Evolutionary conservation across 2,329 filamentous ascomycete species (phyloP).

Genomic region (Colletotrichum aenigma): DNA sequence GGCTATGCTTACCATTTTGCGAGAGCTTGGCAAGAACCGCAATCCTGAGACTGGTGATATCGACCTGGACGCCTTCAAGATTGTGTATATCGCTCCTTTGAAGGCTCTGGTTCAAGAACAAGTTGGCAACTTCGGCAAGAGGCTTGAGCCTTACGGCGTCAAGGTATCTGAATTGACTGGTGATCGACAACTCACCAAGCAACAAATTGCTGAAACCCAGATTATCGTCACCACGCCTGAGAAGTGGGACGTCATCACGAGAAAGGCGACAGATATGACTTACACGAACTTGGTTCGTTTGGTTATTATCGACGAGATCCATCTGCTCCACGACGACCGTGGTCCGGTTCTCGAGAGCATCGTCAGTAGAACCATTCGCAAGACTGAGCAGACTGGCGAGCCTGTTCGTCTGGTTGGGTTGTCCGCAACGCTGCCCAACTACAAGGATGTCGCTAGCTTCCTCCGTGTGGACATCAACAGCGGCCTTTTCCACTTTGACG

Average conservation of each 20-base stretch:
- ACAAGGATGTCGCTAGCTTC: slow-evolving; percentile 94
- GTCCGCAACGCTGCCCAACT: slow-evolving; percentile 95
- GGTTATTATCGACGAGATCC: slow-evolving; percentile 97
- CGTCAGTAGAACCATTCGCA: slow-evolving; percentile 90
- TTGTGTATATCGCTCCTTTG: slow-evolving; percentile 94
- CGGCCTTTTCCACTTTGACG: slow-evolving; percentile 95
- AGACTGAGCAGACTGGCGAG: slow-evolving; percentile 92
- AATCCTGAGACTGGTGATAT: slow-evolving; percentile 91
- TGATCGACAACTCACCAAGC: slow-evolving; percentile 97
- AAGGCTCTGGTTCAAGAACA: slow-evolving; percentile 98
- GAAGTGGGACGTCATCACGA: slow-evolving; percentile 98
- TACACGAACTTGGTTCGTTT: slow-evolving; percentile 97
- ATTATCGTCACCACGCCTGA: slow-evolving; percentile 98
- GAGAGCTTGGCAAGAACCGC: slow-evolving; percentile 95
- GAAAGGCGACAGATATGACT: slow-evolving; percentile 94
- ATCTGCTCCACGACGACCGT: slow-evolving; percentile 95
- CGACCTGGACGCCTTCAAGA: slow-evolving; percentile 96
- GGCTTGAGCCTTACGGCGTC: slow-evolving; percentile 89
- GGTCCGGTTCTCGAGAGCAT: slow-evolving; percentile 97
- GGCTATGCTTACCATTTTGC: slow-evolving; percentile 94
- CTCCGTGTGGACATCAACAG: slow-evolving; percentile 85
- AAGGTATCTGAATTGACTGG: slow-evolving; percentile 94
- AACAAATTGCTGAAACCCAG: slow-evolving; percentile 97
- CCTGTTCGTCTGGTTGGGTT: slow-evolving; percentile 90
- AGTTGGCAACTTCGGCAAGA: slow-evolving; percentile 94